A percentile compares a stretch with the other conserved stretches of the same genome.
phyloP scores from a whole-genome alignment of 805 yeast species.

The Myxozyma neglecta region DNA sequence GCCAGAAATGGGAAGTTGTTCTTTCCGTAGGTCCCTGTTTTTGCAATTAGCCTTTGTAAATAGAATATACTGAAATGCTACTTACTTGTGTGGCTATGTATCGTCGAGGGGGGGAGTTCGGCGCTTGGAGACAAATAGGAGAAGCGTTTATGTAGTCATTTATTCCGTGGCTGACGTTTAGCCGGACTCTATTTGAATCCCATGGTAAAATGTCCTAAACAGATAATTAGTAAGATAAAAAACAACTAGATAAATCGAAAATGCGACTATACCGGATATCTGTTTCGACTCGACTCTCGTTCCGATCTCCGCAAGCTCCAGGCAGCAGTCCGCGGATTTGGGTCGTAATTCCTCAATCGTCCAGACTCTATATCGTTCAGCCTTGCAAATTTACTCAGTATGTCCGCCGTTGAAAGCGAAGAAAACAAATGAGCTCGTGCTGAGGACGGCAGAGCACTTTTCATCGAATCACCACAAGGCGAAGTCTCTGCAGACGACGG shows the following conservation, averaged over 20 bases:
- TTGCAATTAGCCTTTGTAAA: not conserved
- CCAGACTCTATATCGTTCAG: not conserved
- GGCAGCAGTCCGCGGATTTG: not conserved
- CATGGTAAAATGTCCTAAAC: slow-evolving; percentile 59
- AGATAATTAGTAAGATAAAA: not conserved
- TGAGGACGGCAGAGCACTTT: not conserved
- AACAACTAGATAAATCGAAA: not conserved
- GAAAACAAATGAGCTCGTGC: not conserved
- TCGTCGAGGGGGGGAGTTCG: slow-evolving; percentile 29
- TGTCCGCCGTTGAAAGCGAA: not conserved
- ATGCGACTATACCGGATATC: slow-evolving; percentile 1
- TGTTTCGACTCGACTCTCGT: not conserved
- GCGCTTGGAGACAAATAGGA: slow-evolving; percentile 51
- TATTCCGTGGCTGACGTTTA: slow-evolving; percentile 37
- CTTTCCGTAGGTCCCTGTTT: slow-evolving; percentile 75
- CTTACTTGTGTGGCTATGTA: slow-evolving; percentile 45
- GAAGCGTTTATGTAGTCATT: slow-evolving; percentile 86
- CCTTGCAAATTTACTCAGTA: not conserved
- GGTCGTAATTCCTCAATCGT: not conserved
- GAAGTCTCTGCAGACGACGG: not conserved
- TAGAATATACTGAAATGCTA: not conserved
- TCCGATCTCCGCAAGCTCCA: slow-evolving; percentile 3
- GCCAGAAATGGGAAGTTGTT: slow-evolving; percentile 85
- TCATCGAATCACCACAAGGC: not conserved
- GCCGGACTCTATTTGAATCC: slow-evolving; percentile 69